Percentiles rank a stretch among this genome's conserved stretches.
phyloP scores from a whole-genome alignment of 2,329 filamentous ascomycete species.

The Ceratocystis colombiana region DNA sequence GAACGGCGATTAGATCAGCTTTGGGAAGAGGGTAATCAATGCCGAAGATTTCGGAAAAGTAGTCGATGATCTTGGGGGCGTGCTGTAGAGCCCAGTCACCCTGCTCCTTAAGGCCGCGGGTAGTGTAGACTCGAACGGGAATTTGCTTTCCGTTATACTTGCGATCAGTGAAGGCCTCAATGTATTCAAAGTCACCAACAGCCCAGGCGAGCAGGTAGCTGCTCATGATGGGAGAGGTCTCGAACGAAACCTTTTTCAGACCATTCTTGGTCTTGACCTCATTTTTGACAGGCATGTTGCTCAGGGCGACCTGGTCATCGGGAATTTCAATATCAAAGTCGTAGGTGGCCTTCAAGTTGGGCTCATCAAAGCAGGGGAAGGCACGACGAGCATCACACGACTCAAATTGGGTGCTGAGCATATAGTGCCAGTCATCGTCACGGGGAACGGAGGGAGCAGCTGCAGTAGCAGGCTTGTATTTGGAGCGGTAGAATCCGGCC shows the following conservation, averaged over 20 bases:
- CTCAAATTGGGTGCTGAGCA: constrained; percentile 96
- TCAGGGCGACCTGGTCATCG: constrained; percentile 74
- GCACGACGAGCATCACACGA: constrained; percentile 88
- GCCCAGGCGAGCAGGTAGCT: constrained; percentile 89
- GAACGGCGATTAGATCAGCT: constrained; percentile 79
- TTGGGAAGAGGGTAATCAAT: constrained; percentile 92
- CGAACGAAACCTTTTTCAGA: constrained; percentile 66
- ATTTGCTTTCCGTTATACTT: constrained; percentile 85
- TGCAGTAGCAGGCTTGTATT: constrained; percentile 72
- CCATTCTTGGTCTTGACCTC: constrained; percentile 50
- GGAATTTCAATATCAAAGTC: constrained; percentile 90
- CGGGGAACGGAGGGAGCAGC: constrained; percentile 68
- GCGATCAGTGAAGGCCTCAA: constrained; percentile 81
- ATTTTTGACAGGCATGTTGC: constrained; percentile 87
- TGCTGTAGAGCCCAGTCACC: constrained; percentile 82
- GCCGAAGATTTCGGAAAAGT: constrained; percentile 88
- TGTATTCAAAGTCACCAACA: constrained; percentile 91
- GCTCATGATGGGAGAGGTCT: constrained; percentile 81
- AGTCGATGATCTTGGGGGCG: constrained; percentile 87
- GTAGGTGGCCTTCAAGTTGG: constrained; percentile 91
- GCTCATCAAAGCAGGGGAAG: constrained; percentile 97
- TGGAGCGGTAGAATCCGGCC: constrained; percentile 87
- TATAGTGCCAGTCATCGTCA: constrained; percentile 57
- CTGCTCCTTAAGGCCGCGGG: constrained; percentile 85
- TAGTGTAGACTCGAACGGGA: constrained; percentile 92